Percentiles rank a stretch among this genome's conserved stretches.
phyloP scores from a whole-genome alignment of 2,329 filamentous ascomycete species.

The Dothistroma pini region DNA sequence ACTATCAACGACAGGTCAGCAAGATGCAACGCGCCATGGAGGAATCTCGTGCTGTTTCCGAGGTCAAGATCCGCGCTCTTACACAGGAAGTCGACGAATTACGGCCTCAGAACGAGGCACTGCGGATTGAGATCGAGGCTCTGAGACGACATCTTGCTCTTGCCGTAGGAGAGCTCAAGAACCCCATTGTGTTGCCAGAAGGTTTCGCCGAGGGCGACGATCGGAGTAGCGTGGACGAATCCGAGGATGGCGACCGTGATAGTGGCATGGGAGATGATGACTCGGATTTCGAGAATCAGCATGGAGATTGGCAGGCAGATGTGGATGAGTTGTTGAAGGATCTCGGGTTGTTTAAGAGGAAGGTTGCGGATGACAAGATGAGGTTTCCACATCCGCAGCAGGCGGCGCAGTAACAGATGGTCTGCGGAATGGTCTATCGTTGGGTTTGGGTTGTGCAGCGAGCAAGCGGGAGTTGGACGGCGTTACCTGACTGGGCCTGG shows the following conservation, averaged over 20 bases:
- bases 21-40: constrained; percentile 96
- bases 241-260: constrained; percentile 58
- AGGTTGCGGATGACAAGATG: constrained; percentile 76
- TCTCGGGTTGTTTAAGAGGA: constrained; percentile 73
- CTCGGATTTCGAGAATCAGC: constrained; percentile 48
- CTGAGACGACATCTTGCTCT: constrained; percentile 82
- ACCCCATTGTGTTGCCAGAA: constrained; percentile 69
- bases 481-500: not conserved
- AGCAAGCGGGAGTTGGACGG: not conserved
- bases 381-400: constrained; percentile 48
- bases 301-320: constrained; percentile 61
- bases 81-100: constrained; percentile 51
- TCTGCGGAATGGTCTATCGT: not conserved
- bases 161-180: constrained; percentile 79
- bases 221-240: constrained; percentile 15
- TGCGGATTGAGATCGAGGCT: constrained; percentile 70
- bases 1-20: constrained; percentile 87
- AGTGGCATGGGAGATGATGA: constrained; percentile 50
- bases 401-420: not conserved
- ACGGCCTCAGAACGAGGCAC: constrained; percentile 55
- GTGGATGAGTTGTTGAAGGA: constrained; percentile 83
- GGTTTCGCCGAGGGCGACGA: constrained; percentile 34
- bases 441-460: not conserved
- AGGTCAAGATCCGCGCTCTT: constrained; percentile 88
- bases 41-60: constrained; percentile 81